Base-by-base conservation (phyloP, 768 basidiomycete species). In the Jaapia argillacea region DNA sequence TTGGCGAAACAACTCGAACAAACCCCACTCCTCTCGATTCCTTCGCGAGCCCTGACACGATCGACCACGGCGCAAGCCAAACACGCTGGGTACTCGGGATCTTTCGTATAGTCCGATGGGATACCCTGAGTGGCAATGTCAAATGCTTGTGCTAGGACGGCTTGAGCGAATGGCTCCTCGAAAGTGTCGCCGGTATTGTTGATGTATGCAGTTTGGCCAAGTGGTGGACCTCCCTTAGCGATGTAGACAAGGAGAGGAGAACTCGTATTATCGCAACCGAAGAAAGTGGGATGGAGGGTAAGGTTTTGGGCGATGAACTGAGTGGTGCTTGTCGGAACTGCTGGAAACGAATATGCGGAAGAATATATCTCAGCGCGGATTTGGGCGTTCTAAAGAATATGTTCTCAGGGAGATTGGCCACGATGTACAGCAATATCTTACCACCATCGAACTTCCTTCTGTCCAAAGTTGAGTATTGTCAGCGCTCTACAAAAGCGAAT, bases 171-270 rank as follows among this genome's bases (percentile, higher is more conserved):
- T 22, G 69, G 62, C 16, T 60, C 59, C 13, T 70, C 68, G 55
- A 85, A 90, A 16, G 66, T 59, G 14, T 86, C 63, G 52, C 70
- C 65, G 6, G 50, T 60, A 5, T 77, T 69, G 49, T 86, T 79
- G n/a, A 77, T 68, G 16, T 78, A 71, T 12, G 84, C 80, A 44
- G 70, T 55, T 45, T 67, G 69, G 21, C 80, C 81, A 43, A 67
- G 68, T n/a, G 77, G 50, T 3, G 81, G 81, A n/a, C 85, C 83
- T 23, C 82, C 70, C 56, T 82, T 85, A 4, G 88, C 86, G 5
- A 89, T 65, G 53, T 84, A 87, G 36, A 89, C 71, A 31, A 89
- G 59, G n/a, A 89, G 50, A 0, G 86, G 86, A 48, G 70, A 82
- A 16, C 10, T 16, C 28, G 28, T 10, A 10, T 10, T 10, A 44